phyloP scores from a whole-genome alignment of 441 rosid species.

The Viola pubescens region DNA sequence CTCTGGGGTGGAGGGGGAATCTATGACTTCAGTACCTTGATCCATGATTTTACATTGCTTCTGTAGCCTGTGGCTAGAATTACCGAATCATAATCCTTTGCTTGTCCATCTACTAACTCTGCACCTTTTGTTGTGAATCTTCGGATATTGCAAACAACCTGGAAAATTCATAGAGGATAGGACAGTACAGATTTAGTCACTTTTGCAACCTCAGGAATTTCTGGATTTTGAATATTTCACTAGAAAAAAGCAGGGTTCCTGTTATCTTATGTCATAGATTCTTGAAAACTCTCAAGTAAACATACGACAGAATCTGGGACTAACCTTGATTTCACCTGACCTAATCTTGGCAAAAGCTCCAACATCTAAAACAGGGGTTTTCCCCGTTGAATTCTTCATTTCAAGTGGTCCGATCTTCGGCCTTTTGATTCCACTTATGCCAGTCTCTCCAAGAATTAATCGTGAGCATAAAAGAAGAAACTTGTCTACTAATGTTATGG shows the following conservation, averaged over 20 bases:
- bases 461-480: conserved; percentile 39
- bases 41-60: conserved; percentile 63
- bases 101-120: conserved; percentile 53
- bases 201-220: too few relatives aligned
- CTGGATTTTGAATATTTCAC: too few relatives aligned
- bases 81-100: conserved; percentile 51
- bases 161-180: not conserved
- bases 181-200: not conserved
- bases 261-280: not conserved
- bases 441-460: conserved; percentile 45
- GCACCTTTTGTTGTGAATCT: conserved; percentile 30
- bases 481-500: conserved; percentile 43
- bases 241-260: not conserved
- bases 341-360: conserved; percentile 57
- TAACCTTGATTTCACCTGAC: conserved; percentile 58
- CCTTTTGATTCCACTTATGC: conserved; percentile 39
- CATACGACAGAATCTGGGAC: not conserved
- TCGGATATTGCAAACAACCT: conserved; percentile 51
- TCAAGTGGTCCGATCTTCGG: conserved; percentile 60
- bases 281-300: not conserved
- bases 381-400: conserved; percentile 43
- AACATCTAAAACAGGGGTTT: conserved; percentile 71
- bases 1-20: not conserved
- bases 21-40: conserved; percentile 37
- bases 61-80: conserved; percentile 76